Evolutionary conservation across 2,329 filamentous ascomycete genomes (phyloP).

Genomic region (Stemphylium beticola): DNA sequence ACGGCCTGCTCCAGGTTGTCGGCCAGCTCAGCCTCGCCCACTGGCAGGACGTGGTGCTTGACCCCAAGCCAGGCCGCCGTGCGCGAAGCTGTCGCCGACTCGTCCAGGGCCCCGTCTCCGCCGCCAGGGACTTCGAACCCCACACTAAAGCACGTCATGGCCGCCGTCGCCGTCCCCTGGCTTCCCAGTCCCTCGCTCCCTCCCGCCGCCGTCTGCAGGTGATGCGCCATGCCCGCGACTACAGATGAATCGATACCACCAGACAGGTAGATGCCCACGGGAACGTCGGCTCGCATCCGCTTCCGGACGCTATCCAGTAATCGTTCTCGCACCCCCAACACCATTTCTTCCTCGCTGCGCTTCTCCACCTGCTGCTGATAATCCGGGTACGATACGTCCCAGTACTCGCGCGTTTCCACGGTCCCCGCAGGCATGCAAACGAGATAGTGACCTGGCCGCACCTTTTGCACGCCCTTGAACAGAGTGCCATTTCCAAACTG

Average conservation of each 20-base stretch:
- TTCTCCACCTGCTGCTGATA: not conserved
- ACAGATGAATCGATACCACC: constrained; percentile 65
- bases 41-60: constrained; percentile 33
- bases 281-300: constrained; percentile 63
- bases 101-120: constrained; percentile 48
- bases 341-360: not conserved
- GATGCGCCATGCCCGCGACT: constrained; percentile 60
- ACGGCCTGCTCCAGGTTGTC: constrained; percentile 53
- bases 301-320: constrained; percentile 60
- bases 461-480: constrained; percentile 57
- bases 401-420: not conserved
- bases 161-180: not conserved
- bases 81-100: constrained; percentile 47
- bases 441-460: constrained; percentile 47
- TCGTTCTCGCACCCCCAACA: constrained; percentile 52
- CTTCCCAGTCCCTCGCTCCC: not conserved
- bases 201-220: constrained; percentile 32
- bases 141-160: not conserved
- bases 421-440: constrained; percentile 43
- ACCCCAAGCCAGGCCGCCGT: not conserved
- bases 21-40: constrained; percentile 54
- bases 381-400: not conserved
- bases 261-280: constrained; percentile 62
- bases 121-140: constrained; percentile 52
- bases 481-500: constrained; percentile 54